These are phyloP conservation scores for Gonium pectorale DNA, from an alignment of 139 green algal genomes.

Conservation along the genomic window DNA sequence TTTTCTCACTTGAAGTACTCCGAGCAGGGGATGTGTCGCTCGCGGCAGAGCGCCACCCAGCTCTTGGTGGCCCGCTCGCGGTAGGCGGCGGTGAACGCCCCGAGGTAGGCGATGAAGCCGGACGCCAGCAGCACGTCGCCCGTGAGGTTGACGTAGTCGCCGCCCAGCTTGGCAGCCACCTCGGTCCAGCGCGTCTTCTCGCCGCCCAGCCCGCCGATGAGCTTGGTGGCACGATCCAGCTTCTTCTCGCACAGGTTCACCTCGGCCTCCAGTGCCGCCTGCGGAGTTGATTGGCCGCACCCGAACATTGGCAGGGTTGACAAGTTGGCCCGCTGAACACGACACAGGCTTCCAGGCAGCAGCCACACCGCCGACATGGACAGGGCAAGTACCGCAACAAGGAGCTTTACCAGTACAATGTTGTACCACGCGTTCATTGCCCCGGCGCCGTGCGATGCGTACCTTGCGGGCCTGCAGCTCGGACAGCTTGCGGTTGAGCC, in stretches of 20 bases:
- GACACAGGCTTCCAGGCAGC: constrained; percentile 3
- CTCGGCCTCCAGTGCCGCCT: constrained; percentile 72
- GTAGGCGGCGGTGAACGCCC: constrained; percentile 79
- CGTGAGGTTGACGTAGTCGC: constrained; percentile 76
- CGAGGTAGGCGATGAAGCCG: constrained; percentile 79
- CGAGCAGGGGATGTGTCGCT: constrained; percentile 54
- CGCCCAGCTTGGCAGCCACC: constrained; percentile 60
- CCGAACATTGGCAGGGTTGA: too few species aligned
- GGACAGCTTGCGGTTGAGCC: constrained; percentile 76
- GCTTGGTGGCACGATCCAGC: constrained; percentile 70
- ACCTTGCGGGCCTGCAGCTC: constrained; percentile 73
- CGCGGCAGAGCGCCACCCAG: constrained; percentile 67
- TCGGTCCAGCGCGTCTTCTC: constrained; percentile 82
- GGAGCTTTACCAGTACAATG: too few species aligned
- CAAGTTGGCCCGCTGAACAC: neutral
- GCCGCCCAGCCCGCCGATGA: constrained; percentile 79
- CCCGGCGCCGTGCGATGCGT: too few species aligned
- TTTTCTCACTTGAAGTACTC: constrained; percentile 50
- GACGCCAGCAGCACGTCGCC: constrained; percentile 77
- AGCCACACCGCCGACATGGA: too few species aligned
- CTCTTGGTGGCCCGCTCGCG: constrained; percentile 50
- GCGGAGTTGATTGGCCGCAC: too few species aligned
- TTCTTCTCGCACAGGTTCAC: constrained; percentile 77
- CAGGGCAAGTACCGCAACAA: too few species aligned
- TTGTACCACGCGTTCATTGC: too few species aligned